Evolutionary conservation across 2,329 filamentous ascomycete genomes (phyloP).

Genomic region (Amphichorda felina): DNA sequence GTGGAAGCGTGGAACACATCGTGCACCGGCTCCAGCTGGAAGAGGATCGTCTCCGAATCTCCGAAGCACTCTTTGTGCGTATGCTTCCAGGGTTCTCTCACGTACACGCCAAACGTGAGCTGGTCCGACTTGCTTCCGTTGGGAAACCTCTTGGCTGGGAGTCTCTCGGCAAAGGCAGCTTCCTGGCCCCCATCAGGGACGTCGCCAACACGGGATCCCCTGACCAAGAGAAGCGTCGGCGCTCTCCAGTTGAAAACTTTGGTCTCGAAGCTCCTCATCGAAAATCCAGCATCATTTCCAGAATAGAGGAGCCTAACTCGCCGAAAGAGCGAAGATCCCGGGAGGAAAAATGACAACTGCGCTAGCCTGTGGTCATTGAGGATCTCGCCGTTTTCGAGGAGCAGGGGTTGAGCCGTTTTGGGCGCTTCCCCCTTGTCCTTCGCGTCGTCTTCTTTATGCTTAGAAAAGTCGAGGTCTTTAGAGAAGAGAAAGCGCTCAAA

Average conservation of each 20-base stretch:
- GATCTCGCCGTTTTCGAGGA: constrained; percentile 45
- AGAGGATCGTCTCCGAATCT: constrained; percentile 49
- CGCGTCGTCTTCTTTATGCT: constrained; percentile 24
- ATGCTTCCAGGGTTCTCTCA: constrained; percentile 57
- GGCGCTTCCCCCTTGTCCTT: constrained; percentile 7
- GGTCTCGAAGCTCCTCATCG: constrained; percentile 64
- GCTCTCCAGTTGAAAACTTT: constrained; percentile 69
- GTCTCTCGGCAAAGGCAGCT: constrained; percentile 43
- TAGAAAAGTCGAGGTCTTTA: constrained; percentile 56
- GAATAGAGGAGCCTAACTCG: constrained; percentile 57
- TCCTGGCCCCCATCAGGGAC: constrained; percentile 37
- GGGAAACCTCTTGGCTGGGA: constrained; percentile 51
- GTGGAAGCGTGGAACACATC: constrained; percentile 57
- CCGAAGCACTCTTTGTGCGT: constrained; percentile 60
- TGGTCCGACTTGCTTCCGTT: constrained; percentile 35
- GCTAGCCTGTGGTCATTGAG: constrained; percentile 52
- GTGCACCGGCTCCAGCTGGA: constrained; percentile 61
- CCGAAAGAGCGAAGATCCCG: constrained; percentile 51
- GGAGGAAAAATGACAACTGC: constrained; percentile 64
- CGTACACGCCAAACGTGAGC: constrained; percentile 56
- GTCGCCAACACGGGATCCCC: constrained; percentile 47
- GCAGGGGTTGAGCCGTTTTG: constrained; percentile 31
- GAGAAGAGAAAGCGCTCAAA: constrained; percentile 70
- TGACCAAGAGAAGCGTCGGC: constrained; percentile 60
- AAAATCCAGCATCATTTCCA: constrained; percentile 60